Percentiles rank a stretch among this genome's conserved stretches.
Conservation (phyloP, 1,284 basidiomycete genomes). For the Singerocomus inundabilis region DNA sequence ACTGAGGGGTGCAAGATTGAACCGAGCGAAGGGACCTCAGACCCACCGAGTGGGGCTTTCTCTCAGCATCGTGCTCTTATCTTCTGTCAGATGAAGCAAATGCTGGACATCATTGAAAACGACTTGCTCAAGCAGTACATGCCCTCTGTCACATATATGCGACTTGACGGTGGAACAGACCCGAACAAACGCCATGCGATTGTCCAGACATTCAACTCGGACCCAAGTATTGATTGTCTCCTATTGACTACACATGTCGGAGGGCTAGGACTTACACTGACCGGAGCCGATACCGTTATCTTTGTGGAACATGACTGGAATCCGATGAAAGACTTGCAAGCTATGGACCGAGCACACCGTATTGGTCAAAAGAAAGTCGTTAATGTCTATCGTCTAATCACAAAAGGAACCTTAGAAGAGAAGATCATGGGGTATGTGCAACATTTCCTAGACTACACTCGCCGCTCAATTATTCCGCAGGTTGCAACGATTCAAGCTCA, state of each 20-base stretch:
- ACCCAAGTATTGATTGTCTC: conserved; percentile 96
- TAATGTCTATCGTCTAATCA: conserved; percentile 97
- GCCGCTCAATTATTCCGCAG: conserved; percentile 42
- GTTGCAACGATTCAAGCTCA: conserved; percentile 97
- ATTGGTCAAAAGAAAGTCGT: conserved; percentile 99
- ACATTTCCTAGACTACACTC: conserved; percentile 2
- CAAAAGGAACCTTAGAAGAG: conserved; percentile 95
- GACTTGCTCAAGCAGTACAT: conserved; percentile 91
- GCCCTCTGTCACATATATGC: conserved; percentile 98
- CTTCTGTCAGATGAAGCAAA: conserved; percentile 99
- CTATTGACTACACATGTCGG: conserved; percentile 97
- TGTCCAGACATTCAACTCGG: conserved; percentile 97
- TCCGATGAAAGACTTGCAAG: conserved; percentile 99
- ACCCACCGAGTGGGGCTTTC: conserved; percentile 56
- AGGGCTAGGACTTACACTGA: conserved; percentile 93
- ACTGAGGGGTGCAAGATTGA: conserved; percentile 64
- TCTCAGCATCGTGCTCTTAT: conserved; percentile 97
- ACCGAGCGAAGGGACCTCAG: conserved; percentile 55
- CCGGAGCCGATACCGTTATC: conserved; percentile 98
- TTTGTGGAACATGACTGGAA: conserved; percentile 99
- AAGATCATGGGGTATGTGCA: conserved; percentile 96
- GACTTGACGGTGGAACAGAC: conserved; percentile 90
- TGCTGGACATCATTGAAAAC: conserved; percentile 97
- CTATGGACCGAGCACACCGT: conserved; percentile 98
- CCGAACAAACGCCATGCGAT: conserved; percentile 90